Evolutionary conservation across 371 early-diverging fungal species (phyloP), one percentile per base, ranked within the genome.

Genomic region (Dichotomocladium elegans): DNA sequence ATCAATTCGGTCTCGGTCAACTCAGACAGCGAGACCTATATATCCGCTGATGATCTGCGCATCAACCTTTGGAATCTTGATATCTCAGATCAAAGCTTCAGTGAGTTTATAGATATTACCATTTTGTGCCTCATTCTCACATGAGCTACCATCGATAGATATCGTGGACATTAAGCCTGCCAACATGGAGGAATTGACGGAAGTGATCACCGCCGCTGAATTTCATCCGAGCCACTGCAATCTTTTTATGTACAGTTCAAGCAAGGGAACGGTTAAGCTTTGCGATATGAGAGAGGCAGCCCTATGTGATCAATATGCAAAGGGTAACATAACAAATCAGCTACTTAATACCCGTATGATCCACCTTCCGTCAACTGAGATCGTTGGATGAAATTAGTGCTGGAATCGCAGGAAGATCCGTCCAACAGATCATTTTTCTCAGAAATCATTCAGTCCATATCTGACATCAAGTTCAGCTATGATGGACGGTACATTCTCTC

Each of bases 401-500:
- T 93, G 66, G 94, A 92, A 69, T 92, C 91, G 61, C 88, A 89
- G 46, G 95, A 95, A 69, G 96, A 96, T 65, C 93, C 92, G 6
- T 75, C 84, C 27, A 86, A 82, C 66, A 91, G 92, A 66, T 92
- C 93, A 12, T 96, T 96, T 72, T 96, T 96, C 70, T 93, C 94
- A 29, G 97, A 96, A 64, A 95, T 96, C 65, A 94, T 96, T 49
- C 92, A 94, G 6, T 95, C 95, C 9, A 91, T 95, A 51, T 92
- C 94, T 9, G 96, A 96, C 68, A 84, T 94, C 54, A 89, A 91
- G 70, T 97, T 96, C 68, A 89, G 90, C 62, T 75, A 81, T 47
- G 94, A 95, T 74, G 98, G 98, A 6, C 85, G 95, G n/a, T 96
- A 96, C 67, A 92, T 97, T 52, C 74, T 97, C 34, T 91, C 98